Base-by-base conservation (phyloP, 2,329 filamentous ascomycete genomes). In the Diplodia sapinea region DNA sequence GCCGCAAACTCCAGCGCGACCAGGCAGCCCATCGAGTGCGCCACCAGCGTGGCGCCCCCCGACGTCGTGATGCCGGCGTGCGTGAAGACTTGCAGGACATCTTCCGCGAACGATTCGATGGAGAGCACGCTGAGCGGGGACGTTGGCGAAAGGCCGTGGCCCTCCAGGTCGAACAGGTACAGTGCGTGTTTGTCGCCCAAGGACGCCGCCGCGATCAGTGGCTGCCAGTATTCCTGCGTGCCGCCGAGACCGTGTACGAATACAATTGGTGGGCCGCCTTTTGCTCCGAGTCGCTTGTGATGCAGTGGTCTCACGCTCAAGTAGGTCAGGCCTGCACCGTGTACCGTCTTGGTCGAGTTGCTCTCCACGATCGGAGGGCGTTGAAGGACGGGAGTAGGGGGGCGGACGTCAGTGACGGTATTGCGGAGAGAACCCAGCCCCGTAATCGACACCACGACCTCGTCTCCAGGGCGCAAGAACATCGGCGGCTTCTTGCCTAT, bases 221-320 rank as follows among this genome's bases (percentile, higher is more conserved):
- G 63, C 0, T 72, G 74, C 72, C 79, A 87, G 70, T 76, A 82
- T 3, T 81, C 78, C 2, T 76, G 76, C 1, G 79, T 82, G 2
- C 81, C 82, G 3, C 85, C 85, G 0, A 88, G 78, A 5, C 86
- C 85, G 69, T 87, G 86, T n/a, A 88, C 74, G 69, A 87, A 87
- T 26, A 87, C 74, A 7, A 85, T 73, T 0, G 79, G 71, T 2
- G 36, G 15, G 8, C 47, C 61, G 9, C 23, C 8, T 7, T 31
- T 33, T 17, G 29, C n/a, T 1, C 61, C 61, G 33, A 54, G 7
- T 8, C 17, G 15, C 49, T 33, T 38, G 20, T 51, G 55, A 11
- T 54, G 36, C 7, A 65, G 61, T 3, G n/a, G 49, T 9, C 43
- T 65, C 23, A 33, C 61, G 1, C 23, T 23, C 2, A 38, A 9